These are phyloP conservation scores for Fusarium anguioides DNA, from an alignment of 2,329 filamentous ascomycete genomes.

Conservation along the genomic window DNA sequence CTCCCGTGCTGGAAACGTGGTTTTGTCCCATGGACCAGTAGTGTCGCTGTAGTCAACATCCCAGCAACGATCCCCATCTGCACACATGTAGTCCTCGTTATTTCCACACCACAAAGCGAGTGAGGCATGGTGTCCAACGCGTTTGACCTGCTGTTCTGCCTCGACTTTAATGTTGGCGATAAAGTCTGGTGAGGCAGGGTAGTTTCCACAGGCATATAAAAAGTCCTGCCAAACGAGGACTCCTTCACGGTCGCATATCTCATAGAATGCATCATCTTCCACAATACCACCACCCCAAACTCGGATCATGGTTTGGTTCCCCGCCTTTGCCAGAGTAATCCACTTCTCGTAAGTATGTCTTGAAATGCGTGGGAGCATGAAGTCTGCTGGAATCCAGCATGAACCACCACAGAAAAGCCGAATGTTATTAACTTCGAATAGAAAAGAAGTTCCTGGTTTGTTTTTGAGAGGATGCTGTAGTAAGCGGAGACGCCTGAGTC, in stretches of 20 bases:
- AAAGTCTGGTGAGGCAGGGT: background rate
- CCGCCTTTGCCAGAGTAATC: background rate
- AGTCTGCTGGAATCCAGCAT: conserved; percentile 1
- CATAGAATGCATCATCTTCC: background rate
- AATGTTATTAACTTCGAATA: conserved; percentile 15
- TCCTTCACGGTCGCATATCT: background rate
- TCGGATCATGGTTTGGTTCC: background rate
- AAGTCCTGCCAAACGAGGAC: conserved; percentile 17
- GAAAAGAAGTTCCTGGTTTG: background rate
- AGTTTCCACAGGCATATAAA: conserved; percentile 6
- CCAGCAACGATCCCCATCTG: conserved; percentile 4
- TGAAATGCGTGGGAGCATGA: background rate
- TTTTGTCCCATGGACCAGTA: conserved; percentile 3
- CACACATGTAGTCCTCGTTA: conserved; percentile 16
- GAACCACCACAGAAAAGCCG: background rate
- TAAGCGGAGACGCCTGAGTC: background rate
- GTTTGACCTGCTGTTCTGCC: background rate
- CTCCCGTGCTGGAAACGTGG: conserved; percentile 1
- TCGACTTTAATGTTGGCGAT: background rate
- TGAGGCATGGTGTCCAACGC: background rate
- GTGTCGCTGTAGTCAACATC: conserved; percentile 10
- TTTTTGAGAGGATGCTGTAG: background rate
- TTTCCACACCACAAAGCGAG: conserved; percentile 8
- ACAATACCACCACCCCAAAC: conserved; percentile 12
- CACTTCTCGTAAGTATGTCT: background rate